A percentile compares a stretch with the other conserved stretches of the same genome.
phyloP scores from a whole-genome alignment of 257 asterid species.

The Capsicum rhomboideum region DNA sequence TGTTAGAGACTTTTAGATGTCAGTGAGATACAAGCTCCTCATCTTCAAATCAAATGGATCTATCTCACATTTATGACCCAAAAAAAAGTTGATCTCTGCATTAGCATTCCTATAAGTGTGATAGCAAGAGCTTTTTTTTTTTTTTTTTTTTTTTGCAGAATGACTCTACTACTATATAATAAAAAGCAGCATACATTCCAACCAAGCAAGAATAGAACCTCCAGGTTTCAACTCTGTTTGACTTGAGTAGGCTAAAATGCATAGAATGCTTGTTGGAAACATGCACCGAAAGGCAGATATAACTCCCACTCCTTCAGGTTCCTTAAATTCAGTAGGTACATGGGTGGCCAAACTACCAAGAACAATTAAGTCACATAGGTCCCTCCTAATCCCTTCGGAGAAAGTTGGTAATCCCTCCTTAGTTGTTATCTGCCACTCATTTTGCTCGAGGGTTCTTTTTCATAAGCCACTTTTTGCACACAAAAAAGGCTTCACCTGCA shows the following conservation, averaged over 20 bases:
- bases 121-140: background rate
- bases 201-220: background rate
- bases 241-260: background rate
- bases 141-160: background rate
- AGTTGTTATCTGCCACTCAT: background rate
- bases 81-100: background rate
- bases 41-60: background rate
- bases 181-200: background rate
- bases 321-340: background rate
- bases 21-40: background rate
- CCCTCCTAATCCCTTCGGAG: background rate
- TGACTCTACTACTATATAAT: background rate
- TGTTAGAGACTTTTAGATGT: background rate
- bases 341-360: background rate
- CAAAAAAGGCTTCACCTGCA: background rate
- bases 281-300: background rate
- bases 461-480: background rate
- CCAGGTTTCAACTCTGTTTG: background rate
- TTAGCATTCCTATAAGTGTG: background rate
- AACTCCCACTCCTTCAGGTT: background rate
- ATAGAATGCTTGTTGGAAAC: no score
- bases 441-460: background rate
- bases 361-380: background rate
- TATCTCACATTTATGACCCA: background rate
- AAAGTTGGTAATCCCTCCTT: background rate